These are phyloP conservation scores for Leccinum variicolor DNA, from an alignment of 768 basidiomycete genomes.

Conservation along the genomic window DNA sequence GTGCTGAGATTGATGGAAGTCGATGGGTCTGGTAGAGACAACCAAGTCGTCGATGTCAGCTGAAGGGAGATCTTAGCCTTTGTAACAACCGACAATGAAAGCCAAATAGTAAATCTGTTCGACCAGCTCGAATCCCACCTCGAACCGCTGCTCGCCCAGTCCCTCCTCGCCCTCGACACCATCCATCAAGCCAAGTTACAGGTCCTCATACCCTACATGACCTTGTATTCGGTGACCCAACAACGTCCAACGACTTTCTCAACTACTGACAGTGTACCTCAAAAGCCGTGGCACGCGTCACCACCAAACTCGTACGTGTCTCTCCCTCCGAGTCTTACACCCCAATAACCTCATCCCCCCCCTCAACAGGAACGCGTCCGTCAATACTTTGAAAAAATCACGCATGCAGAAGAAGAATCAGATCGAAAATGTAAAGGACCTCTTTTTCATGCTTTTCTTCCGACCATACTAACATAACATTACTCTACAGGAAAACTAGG, in stretches of 20 bases:
- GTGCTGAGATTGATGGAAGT: too few species aligned
- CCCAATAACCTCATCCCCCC: too few species aligned
- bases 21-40: too few species aligned
- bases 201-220: conserved; percentile 80
- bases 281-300: conserved; percentile 72
- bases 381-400: conserved; percentile 81
- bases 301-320: conserved; percentile 57
- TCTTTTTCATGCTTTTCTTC: too few species aligned
- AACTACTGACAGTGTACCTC: conserved; percentile 59
- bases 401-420: conserved; percentile 67
- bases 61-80: too few species aligned
- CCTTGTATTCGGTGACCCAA: conserved; percentile 71
- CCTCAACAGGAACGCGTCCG: conserved; percentile 74
- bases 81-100: too few species aligned
- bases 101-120: too few species aligned
- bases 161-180: conserved; percentile 59
- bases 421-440: conserved; percentile 38
- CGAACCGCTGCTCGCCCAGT: conserved; percentile 62
- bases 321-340: too few species aligned
- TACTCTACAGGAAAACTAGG: conserved; percentile 35
- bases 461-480: too few species aligned
- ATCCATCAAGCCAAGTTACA: conserved; percentile 83
- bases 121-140: conserved; percentile 66
- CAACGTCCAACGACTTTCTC: not conserved
- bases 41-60: too few species aligned